phyloP scores from a whole-genome alignment of 2,329 filamentous ascomycete genomes.

The Paramyrothecium roridum region DNA sequence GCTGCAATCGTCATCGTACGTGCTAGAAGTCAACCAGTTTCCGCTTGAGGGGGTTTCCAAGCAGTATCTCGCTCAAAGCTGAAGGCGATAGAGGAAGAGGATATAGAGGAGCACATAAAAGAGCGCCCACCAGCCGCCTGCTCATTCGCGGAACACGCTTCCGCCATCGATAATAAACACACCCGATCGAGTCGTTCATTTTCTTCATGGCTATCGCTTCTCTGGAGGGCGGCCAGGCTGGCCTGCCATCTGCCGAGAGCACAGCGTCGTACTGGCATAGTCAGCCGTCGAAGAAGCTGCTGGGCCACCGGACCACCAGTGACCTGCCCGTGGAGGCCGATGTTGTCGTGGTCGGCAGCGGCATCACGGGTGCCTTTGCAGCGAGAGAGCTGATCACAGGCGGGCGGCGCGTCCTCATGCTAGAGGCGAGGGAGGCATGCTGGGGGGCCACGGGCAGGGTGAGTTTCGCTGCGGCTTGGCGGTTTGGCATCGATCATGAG shows the following conservation, averaged over 20 bases:
- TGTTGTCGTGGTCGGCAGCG: conserved; percentile 70
- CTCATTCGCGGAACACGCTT: too few species aligned
- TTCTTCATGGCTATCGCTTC: conserved; percentile 25
- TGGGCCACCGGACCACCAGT: conserved; percentile 65
- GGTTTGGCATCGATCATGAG: too few species aligned
- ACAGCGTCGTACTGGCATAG: conserved; percentile 72
- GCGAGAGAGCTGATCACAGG: conserved; percentile 58
- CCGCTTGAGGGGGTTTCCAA: too few species aligned
- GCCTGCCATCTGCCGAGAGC: conserved; percentile 58
- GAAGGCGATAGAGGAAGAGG: too few species aligned
- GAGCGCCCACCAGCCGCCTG: too few species aligned
- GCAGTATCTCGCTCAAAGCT: too few species aligned
- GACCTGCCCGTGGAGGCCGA: conserved; percentile 62
- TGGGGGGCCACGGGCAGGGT: conserved; percentile 82
- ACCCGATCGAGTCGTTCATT: background rate
- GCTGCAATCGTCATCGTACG: too few species aligned
- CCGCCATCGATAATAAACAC: too few species aligned
- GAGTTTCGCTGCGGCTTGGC: conserved; percentile 25
- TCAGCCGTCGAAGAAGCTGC: conserved; percentile 60
- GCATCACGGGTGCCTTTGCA: conserved; percentile 72
- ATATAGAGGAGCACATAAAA: too few species aligned
- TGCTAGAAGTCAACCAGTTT: too few species aligned
- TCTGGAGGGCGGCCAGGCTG: conserved; percentile 36
- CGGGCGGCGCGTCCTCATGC: conserved; percentile 59
- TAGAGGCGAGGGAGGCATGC: conserved; percentile 77